Conservation (phyloP, 208 protist species). For the Leishmania arabica region DNA sequence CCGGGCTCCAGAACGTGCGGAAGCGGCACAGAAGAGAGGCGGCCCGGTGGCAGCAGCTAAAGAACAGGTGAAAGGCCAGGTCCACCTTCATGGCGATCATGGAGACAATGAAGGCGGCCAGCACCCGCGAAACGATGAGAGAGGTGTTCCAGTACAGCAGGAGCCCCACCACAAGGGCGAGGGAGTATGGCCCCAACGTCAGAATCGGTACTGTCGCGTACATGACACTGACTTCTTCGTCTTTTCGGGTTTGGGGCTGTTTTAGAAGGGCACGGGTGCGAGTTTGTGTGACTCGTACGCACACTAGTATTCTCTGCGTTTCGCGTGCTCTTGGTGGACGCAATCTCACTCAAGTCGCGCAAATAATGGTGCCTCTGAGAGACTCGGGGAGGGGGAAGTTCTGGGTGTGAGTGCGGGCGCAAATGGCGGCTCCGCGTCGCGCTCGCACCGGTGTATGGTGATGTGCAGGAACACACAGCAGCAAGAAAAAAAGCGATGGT, state of each 20-base stretch:
- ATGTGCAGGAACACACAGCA: not conserved
- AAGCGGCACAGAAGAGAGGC: conserved; percentile 9
- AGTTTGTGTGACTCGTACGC: not conserved
- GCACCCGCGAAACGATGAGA: conserved; percentile 23
- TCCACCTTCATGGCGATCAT: conserved; percentile 27
- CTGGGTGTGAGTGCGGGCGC: not conserved
- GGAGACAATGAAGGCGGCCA: conserved; percentile 28
- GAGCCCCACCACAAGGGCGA: conserved; percentile 19
- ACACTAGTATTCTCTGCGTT: not conserved
- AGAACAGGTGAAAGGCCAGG: conserved; percentile 24
- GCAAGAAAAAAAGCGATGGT: not conserved
- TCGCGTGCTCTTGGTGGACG: not conserved
- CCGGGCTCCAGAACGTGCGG: conserved; percentile 10
- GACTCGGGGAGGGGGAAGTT: not conserved
- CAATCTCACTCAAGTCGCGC: not conserved
- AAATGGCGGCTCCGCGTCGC: not conserved
- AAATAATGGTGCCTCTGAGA: not conserved
- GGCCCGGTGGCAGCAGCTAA: conserved; percentile 18
- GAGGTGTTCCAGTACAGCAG: conserved; percentile 68
- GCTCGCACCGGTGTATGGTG: not conserved
- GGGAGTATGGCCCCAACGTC: conserved; percentile 18
- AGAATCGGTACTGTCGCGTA: conserved; percentile 9
- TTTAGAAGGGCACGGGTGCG: not conserved
- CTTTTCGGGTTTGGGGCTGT: not conserved
- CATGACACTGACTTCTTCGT: conserved; percentile 8